Percentiles rank a stretch among this genome's conserved stretches.
Evolutionary conservation across 2,329 filamentous ascomycete species (phyloP).

Genomic region (Colletotrichum liriopes): DNA sequence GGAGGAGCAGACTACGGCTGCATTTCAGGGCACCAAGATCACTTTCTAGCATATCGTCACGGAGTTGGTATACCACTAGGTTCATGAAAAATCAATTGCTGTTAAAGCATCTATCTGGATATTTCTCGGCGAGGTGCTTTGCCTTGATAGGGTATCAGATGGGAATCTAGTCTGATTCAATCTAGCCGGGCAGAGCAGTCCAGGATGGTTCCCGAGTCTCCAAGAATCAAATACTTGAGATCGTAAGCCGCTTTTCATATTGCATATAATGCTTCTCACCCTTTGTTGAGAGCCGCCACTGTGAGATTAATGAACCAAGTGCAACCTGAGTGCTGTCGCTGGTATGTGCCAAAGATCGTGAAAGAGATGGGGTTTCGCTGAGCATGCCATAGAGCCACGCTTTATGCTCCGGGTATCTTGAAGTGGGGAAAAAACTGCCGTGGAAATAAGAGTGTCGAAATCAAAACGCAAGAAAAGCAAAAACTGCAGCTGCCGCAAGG

Average conservation of each 20-base stretch:
- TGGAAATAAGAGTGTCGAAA: background rate
- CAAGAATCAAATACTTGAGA: background rate
- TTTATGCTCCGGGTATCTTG: background rate
- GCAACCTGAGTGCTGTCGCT: background rate
- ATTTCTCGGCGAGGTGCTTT: background rate
- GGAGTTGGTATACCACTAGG: background rate
- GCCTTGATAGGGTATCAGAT: background rate
- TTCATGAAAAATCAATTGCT: conserved; percentile 14
- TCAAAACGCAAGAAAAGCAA: background rate
- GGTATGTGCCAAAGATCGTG: background rate
- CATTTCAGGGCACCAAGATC: conserved; percentile 72
- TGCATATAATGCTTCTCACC: background rate
- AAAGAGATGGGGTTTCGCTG: background rate
- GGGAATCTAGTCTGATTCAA: background rate
- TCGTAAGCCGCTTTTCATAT: background rate
- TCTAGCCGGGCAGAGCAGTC: background rate
- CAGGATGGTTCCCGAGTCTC: background rate
- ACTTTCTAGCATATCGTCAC: conserved; percentile 33
- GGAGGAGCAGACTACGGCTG: conserved; percentile 66
- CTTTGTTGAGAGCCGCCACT: background rate
- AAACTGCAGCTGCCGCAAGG: background rate
- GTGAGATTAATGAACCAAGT: background rate
- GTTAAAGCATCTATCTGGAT: conserved; percentile 4
- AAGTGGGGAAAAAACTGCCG: too few relatives aligned
- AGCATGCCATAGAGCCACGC: background rate